Evolutionary conservation across 2,329 filamentous ascomycete genomes (phyloP), one percentile per base, ranked within the genome.

Genomic region (Chaetomium strumarium): DNA sequence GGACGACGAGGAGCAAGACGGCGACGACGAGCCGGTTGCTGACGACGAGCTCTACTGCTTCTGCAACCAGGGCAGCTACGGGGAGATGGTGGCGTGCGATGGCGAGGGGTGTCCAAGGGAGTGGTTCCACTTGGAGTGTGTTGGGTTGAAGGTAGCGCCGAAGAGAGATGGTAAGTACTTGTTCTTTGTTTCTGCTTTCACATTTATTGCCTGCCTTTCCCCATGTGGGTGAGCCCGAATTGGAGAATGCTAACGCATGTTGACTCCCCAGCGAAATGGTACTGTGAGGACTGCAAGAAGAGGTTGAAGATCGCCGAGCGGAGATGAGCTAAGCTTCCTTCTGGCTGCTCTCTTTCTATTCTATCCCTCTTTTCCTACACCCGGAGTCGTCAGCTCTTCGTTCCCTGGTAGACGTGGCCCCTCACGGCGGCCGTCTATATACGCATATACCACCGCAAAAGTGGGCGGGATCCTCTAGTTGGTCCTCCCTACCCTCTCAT

Each of bases 111-210:
- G 88, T 69, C 78, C 81, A 59, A 78, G 81, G 56, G 87, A 91
- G 68, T 91, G 88, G 88, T 92, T 91, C 72, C 88, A 91, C 74
- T 71, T 93, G 46, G 85, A 84, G 46, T 93, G 88, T 67, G 88
- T 90, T 30, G 88, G 88, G 24, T 70, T 93, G 62, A 86, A 85
- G 62, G 86, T 86, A 54, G 86, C 88, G 48, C 88, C 88, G n/a
- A 84, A 80, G 53, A 82, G 83, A 58, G 89, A 85, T 68, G 80
- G 85, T 88, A 70, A 75, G 83, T 80, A 36, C 41, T 38, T 50
- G 42, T 52, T 24, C 45, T 29, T 2, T 40, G 8, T 24, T 39
- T 38, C 36, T 14, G 20, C 14, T 37, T n/a, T 36, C 30, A 16
- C 5, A 38, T n/a, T 19, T 42, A 33, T 20, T 51, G 1, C 44